Percentiles rank a stretch among this genome's conserved stretches.
phyloP scores from a whole-genome alignment of 768 basidiomycete genomes.

The Holtermannia corniformis region DNA sequence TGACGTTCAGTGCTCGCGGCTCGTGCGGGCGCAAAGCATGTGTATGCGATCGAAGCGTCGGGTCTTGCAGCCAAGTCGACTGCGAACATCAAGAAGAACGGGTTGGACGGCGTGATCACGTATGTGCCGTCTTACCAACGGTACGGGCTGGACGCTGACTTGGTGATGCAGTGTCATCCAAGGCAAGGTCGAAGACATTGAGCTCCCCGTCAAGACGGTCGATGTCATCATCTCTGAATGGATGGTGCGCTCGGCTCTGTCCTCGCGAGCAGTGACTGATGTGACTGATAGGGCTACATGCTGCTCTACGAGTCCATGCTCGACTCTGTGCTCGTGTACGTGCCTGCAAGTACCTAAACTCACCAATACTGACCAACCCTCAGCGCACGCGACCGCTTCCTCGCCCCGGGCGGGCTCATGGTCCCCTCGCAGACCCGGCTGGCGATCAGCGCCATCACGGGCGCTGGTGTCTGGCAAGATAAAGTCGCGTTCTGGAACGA shows the following conservation, averaged over 20 bases:
- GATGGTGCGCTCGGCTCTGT: constrained; percentile 57
- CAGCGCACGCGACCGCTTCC: constrained; percentile 71
- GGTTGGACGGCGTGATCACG: constrained; percentile 60
- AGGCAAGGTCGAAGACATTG: constrained; percentile 83
- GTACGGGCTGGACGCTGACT: background rate
- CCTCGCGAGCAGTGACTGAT: background rate
- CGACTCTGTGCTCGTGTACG: constrained; percentile 68
- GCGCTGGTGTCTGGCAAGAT: constrained; percentile 64
- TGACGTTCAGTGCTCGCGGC: constrained; percentile 60
- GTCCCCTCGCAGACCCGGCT: constrained; percentile 83
- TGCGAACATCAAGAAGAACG: constrained; percentile 67
- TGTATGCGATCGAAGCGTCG: constrained; percentile 86
- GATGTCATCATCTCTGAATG: constrained; percentile 96
- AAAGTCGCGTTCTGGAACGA: constrained; percentile 80
- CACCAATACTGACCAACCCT: background rate
- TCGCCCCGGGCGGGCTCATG: constrained; percentile 67
- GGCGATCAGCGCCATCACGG: constrained; percentile 73
- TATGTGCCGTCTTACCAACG: constrained; percentile 22
- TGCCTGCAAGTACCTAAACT: background rate
- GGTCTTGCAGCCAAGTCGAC: constrained; percentile 67
- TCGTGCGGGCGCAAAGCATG: constrained; percentile 74
- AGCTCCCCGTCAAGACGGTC: constrained; percentile 64
- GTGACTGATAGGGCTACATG: constrained; percentile 42
- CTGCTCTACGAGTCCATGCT: constrained; percentile 92
- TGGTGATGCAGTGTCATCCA: constrained; percentile 55